A percentile compares a stretch with the other conserved stretches of the same genome.
phyloP scores from a whole-genome alignment of 495 filamentous ascomycete species.

The Parmelia sp. region DNA sequence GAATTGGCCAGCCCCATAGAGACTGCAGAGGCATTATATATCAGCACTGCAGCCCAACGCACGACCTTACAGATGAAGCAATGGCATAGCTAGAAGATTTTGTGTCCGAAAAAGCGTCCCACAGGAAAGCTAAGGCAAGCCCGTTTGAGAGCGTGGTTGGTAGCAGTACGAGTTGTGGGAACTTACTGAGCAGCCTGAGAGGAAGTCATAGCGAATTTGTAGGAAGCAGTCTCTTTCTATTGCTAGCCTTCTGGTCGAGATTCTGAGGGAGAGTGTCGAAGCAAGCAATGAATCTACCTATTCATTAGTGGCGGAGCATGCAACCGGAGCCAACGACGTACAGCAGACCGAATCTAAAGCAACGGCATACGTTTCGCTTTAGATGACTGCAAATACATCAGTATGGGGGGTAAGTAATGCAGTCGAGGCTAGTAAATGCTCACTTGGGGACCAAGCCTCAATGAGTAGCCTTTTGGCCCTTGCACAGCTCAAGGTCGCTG shows the following conservation, averaged over 20 bases:
- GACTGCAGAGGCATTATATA: slow-evolving; percentile 31
- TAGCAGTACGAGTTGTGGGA: background rate
- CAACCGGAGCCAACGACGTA: background rate
- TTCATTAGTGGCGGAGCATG: background rate
- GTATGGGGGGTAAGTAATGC: background rate
- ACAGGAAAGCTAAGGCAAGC: background rate
- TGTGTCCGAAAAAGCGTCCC: background rate
- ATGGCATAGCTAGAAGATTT: background rate
- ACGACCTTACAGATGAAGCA: background rate
- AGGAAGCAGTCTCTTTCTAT: too few species aligned
- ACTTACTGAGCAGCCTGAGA: slow-evolving; percentile 5
- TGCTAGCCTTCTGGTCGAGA: background rate
- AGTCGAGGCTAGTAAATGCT: background rate
- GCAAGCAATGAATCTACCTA: slow-evolving; percentile 1
- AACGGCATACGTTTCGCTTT: too few species aligned
- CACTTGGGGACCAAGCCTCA: background rate
- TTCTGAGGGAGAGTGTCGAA: background rate
- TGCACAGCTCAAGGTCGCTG: background rate
- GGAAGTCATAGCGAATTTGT: background rate
- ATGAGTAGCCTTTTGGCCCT: background rate
- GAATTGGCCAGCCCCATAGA: slow-evolving; percentile 68
- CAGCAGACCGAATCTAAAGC: background rate
- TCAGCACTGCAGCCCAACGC: background rate
- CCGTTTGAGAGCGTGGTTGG: background rate
- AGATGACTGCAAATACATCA: background rate